Conservation (phyloP, 768 basidiomycete species). For the Tulasnella sp. region DNA sequence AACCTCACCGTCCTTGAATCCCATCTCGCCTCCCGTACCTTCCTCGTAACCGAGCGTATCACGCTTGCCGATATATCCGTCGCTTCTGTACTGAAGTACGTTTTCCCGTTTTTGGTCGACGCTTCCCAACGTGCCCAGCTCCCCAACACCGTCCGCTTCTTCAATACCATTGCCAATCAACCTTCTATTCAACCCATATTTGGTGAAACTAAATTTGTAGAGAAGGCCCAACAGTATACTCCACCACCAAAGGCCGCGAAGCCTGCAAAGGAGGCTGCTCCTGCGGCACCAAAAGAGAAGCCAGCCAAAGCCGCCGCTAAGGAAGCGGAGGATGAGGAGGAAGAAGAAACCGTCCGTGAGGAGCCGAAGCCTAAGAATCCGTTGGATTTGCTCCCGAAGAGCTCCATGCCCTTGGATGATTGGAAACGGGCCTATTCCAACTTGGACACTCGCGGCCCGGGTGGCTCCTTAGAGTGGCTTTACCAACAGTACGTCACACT, state of each 20-base stretch:
- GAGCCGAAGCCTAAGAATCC: constrained; percentile 94
- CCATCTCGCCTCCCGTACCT: constrained; percentile 68
- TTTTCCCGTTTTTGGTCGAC: constrained; percentile 47
- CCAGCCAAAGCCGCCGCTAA: constrained; percentile 38
- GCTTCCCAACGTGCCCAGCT: constrained; percentile 51
- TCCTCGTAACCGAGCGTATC: constrained; percentile 87
- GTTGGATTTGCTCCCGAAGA: constrained; percentile 68
- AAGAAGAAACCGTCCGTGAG: constrained; percentile 52
- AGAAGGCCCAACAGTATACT: constrained; percentile 57
- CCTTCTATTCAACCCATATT: constrained; percentile 36
- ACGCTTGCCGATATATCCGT: constrained; percentile 78
- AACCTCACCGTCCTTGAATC: constrained; percentile 56
- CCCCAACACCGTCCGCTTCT: constrained; percentile 69
- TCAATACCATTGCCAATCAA: constrained; percentile 82
- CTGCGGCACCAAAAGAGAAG: constrained; percentile 18
- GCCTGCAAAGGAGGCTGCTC: constrained; percentile 14
- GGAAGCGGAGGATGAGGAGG: constrained; percentile 51
- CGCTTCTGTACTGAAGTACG: constrained; percentile 45
- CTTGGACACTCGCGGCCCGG: constrained; percentile 82
- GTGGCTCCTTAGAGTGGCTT: constrained; percentile 87
- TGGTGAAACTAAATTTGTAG: constrained; percentile 44
- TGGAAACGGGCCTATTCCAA: constrained; percentile 98
- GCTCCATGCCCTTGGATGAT: constrained; percentile 73
- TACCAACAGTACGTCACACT: constrained; percentile 63
- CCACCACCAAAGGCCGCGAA: constrained; percentile 44